Evolutionary conservation across 2,329 filamentous ascomycete species (phyloP), one percentile per base, ranked within the genome.

Genomic region (Colletotrichum theobromicola): DNA sequence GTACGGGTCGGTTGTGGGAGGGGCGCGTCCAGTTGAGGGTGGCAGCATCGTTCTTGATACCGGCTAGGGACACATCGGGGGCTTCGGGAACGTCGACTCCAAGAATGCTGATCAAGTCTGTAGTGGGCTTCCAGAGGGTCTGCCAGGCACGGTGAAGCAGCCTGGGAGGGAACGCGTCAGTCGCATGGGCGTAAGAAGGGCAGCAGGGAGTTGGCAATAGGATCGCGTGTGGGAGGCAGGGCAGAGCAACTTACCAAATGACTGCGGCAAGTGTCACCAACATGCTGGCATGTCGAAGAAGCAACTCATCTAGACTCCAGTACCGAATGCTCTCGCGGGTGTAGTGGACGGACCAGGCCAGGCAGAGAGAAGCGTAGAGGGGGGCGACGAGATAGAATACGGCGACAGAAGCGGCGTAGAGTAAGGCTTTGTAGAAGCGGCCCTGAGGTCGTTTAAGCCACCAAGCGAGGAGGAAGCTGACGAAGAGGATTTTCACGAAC

Each of bases 41-140:
- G 35, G 97, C 94, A 71, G 95, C 94, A 82, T 97, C 94, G 32
- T 94, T 90, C 78, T 94, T 94, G 79, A 99, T 97, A 76, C 94
- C 95, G 70, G 96, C 95, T 37, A 99, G 91, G 67, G 95, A 98
- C 53, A 98, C 94, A 81, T 96, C 93, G 67, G 97, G 97, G 28
- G 95, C 90, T 76, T 95, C 93, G 75, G 97, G 97, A 66, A 99
- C 96, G 81, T 99, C 97, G 82, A 98, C 93, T 74, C 96, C 96
- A 62, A 99, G 92, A 64, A 98, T 94, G 79, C 93, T 93, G 79
- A 98, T 96, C 62, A 99, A 91, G 77, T 98, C 93, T 72, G 96
- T 94, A 71, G 98, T 95, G 28, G 96, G 95, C 79, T 96, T 98
- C 85, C 94, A 93, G 68, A 98, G 89, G 46, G 97, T 97, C 82